Percentiles rank a stretch among this genome's conserved stretches.
These are phyloP conservation scores for Rhynchospora tenuis DNA, from an alignment of 176 grass and related monocot genomes.

Conservation along the genomic window DNA sequence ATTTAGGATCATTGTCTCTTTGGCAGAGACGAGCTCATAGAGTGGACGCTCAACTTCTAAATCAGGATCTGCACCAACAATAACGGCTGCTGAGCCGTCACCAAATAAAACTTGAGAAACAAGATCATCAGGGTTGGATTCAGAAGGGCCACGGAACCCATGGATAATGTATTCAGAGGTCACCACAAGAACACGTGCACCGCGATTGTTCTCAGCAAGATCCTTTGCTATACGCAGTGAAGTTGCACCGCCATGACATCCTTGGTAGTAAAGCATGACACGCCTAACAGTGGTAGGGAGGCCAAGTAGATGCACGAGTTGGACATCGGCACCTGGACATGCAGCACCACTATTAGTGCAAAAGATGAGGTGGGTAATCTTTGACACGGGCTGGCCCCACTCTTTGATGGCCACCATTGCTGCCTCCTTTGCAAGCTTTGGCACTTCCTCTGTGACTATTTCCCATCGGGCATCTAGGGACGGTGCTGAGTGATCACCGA, in stretches of 20 bases:
- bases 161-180: conserved; percentile 37
- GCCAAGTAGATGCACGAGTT: conserved; percentile 34
- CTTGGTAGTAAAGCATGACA: conserved; percentile 26
- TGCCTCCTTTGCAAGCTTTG: conserved; percentile 23
- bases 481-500: neutral
- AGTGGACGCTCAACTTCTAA: conserved; percentile 23
- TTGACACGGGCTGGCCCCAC: conserved; percentile 30
- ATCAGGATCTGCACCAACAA: conserved; percentile 37
- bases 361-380: conserved; percentile 51
- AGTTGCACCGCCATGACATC: neutral
- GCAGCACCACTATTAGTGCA: conserved; percentile 40
- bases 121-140: conserved; percentile 24
- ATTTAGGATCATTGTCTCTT: conserved; percentile 25
- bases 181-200: conserved; percentile 50
- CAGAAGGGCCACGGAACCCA: conserved; percentile 34
- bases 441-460: conserved; percentile 18
- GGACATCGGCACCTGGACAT: conserved; percentile 28
- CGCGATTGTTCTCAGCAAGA: conserved; percentile 28
- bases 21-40: conserved; percentile 40
- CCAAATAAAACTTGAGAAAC: conserved; percentile 12
- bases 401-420: conserved; percentile 32
- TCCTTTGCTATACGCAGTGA: neutral
- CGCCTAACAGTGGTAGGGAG: conserved; percentile 37
- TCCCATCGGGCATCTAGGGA: conserved; percentile 36
- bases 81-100: neutral